Evolutionary conservation across 768 basidiomycete genomes (phyloP), one percentile per base, ranked within the genome.

Genomic region (Trametopsis cervina): DNA sequence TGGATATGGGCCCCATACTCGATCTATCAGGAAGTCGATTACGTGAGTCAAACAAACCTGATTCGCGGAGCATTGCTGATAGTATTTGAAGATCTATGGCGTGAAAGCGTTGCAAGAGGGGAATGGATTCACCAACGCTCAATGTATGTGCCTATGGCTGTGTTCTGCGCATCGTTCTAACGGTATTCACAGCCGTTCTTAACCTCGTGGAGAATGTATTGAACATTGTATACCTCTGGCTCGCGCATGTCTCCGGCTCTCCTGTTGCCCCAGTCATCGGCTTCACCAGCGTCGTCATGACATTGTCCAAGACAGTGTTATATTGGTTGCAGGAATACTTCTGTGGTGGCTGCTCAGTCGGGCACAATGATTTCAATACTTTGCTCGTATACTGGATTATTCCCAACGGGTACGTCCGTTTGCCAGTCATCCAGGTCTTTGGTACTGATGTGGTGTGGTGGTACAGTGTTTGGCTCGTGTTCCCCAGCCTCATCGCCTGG

Each of bases 1-100:
- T 94, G 90, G 91, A 76, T 94, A 38, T 95, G 91, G 92, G 70
- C 75, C 50, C 89, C 89, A 2, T 94, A 94, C 59, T 75, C 72
- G 21, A 50, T 86, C 24, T 91, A 90, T 65, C 83, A 89, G 59
- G 69, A 83, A n/a, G 68, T 89, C 26, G 68, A 73, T 51, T 59
- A 66, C 38, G 69, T 72, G 53, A 46, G 68, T 63, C n/a, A n/a
- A n/a, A n/a, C n/a, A n/a, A n/a, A n/a, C n/a, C n/a, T n/a, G n/a
- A n/a, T n/a, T n/a, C n/a, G n/a, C n/a, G n/a, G n/a, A n/a, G n/a
- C n/a, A n/a, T n/a, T n/a, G n/a, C n/a, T n/a, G n/a, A n/a, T n/a
- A n/a, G 21, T 17, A 15, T 25, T 22, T 20, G 25, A 40, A 88
- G 82, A 69, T 91, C 3, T 94, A 94, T 55, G 89, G 92, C 6